Percentiles rank a stretch among this genome's conserved stretches.
Conservation (phyloP, 768 basidiomycete species). For the Melanogaster broomeanus region DNA sequence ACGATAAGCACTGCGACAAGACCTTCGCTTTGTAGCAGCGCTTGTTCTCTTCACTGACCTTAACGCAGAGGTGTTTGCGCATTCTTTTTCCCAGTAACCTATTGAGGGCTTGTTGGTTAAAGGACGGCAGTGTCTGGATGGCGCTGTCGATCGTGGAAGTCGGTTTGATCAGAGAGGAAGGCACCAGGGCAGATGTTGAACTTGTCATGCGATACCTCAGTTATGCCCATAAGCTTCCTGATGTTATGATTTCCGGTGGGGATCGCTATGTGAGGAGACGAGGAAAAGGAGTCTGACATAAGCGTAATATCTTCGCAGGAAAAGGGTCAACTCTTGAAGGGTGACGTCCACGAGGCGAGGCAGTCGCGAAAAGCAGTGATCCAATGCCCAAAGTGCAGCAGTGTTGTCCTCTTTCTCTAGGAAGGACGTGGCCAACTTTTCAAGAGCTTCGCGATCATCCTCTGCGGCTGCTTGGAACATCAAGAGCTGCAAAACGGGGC, state of each 20-base stretch:
- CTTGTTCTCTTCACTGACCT: conserved; percentile 34
- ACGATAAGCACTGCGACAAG: conserved; percentile 43
- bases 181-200: too few species aligned
- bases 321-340: conserved; percentile 25
- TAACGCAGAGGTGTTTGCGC: conserved; percentile 22
- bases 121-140: too few species aligned
- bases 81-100: conserved; percentile 27
- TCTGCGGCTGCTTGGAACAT: conserved; percentile 37
- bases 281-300: conserved; percentile 39
- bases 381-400: conserved; percentile 45
- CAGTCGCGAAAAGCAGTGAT: conserved; percentile 38
- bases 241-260: conserved; percentile 3
- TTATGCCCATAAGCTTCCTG: too few species aligned
- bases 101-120: not conserved
- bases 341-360: conserved; percentile 26
- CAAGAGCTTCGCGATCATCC: conserved; percentile 27
- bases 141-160: too few species aligned
- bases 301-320: conserved; percentile 35
- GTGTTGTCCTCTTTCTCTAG: conserved; percentile 20
- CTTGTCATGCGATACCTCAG: too few species aligned
- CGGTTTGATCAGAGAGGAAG: too few species aligned
- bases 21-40: conserved; percentile 29
- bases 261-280: conserved; percentile 29
- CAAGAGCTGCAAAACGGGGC: conserved; percentile 8
- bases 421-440: conserved; percentile 34